Base-by-base conservation (phyloP, 768 basidiomycete species). In the Mycena rebaudengoi region DNA sequence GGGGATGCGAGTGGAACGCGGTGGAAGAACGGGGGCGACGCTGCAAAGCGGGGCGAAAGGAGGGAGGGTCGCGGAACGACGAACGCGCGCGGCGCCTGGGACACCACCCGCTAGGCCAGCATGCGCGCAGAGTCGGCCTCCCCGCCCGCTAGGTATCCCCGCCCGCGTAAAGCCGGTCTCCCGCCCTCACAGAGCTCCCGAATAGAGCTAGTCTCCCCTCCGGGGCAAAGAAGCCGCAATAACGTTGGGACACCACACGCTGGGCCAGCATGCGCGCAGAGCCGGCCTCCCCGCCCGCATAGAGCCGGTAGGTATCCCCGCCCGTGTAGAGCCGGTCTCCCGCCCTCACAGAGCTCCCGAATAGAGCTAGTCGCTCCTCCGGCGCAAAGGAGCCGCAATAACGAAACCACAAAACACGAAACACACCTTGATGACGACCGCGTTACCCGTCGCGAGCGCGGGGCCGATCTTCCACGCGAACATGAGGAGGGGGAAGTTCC, bases 371-470 rank as follows among this genome's bases (percentile, higher is more conserved):
- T 37, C 35, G 18, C 35, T 10, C 10, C 11, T 18, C 35, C 18
- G 18, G 35, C 35, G 10, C 10, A 10, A 37, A n/a, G n/a, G n/a
- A n/a, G n/a, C 35, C 35, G 35, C 35, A 37, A 18, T 10, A 37
- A 37, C n/a, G n/a, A n/a, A 37, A 25, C 14, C 35, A 23, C 7
- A 28, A 21, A 33, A 26, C 33, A 16, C 26, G 18, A 60, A 5
- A 60, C 62, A 1, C 44, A 74, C 79, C 72, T 94, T 94, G 72
- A 94, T 76, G 45, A 95, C 79, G 61, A 94, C 76, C 0, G 84
- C 79, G 74, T 92, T 92, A 58, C 93, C 94, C 2, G 87, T 86
- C 2, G 92, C 92, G 37, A 95, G 82, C 1, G 92, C 91, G 7
- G 93, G 91, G 0, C 78, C 91, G 56, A 91, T 68, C 74, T 93